These are phyloP conservation scores for Corynespora cassiicola DNA, from an alignment of 2,329 filamentous ascomycete species.

Conservation along the genomic window DNA sequence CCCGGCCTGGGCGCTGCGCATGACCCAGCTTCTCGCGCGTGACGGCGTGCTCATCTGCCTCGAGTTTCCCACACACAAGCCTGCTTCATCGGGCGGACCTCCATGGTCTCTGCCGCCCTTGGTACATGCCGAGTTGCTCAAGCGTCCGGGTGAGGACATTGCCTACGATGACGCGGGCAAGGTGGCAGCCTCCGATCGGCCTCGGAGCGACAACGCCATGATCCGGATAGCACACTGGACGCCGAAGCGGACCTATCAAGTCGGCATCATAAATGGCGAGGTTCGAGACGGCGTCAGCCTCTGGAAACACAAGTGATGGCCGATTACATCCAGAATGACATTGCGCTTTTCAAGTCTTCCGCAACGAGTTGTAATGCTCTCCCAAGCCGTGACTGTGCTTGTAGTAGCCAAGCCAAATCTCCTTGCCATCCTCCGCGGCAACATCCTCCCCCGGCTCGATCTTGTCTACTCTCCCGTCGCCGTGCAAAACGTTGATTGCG, in stretches of 20 bases:
- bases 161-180: slow-evolving; percentile 64
- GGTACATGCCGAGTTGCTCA: slow-evolving; percentile 75
- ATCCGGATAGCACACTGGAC: slow-evolving; percentile 60
- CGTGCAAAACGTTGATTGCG: slow-evolving; percentile 83
- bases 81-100: slow-evolving; percentile 69
- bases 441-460: slow-evolving; percentile 63
- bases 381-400: slow-evolving; percentile 91
- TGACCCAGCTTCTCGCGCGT: slow-evolving; percentile 60
- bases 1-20: slow-evolving; percentile 64
- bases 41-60: slow-evolving; percentile 67
- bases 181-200: slow-evolving; percentile 55
- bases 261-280: slow-evolving; percentile 54
- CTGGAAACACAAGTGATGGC: slow-evolving; percentile 48
- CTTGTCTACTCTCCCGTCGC: slow-evolving; percentile 78
- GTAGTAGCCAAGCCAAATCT: slow-evolving; percentile 94
- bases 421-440: slow-evolving; percentile 56
- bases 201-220: slow-evolving; percentile 49
- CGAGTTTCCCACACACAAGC: slow-evolving; percentile 80
- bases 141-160: slow-evolving; percentile 71
- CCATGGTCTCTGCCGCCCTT: slow-evolving; percentile 74
- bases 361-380: slow-evolving; percentile 95
- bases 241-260: slow-evolving; percentile 62
- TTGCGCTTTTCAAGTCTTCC: slow-evolving; percentile 40
- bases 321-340: neutral
- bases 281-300: slow-evolving; percentile 57